These are phyloP conservation scores for Apophysomyces variabilis DNA, from an alignment of 371 early-diverging fungal genomes.

Conservation along the genomic window DNA sequence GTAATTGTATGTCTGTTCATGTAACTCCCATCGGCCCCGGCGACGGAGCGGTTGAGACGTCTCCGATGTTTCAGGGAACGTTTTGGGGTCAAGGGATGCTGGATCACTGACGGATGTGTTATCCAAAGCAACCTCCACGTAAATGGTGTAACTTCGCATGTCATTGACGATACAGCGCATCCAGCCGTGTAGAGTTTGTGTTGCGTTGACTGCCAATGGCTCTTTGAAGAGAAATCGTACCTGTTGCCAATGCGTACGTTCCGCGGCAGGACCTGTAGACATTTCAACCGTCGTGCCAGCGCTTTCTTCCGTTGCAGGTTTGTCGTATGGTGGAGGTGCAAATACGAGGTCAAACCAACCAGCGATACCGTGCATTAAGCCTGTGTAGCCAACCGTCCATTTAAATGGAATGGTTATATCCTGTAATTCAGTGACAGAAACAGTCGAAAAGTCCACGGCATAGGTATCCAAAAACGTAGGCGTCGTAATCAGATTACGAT, in stretches of 20 bases:
- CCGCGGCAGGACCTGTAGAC: conserved; percentile 86
- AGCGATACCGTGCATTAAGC: conserved; percentile 93
- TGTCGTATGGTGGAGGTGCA: conserved; percentile 47
- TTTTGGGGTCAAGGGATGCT: conserved; percentile 22
- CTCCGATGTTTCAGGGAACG: conserved; percentile 18
- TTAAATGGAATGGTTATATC: conserved; percentile 86
- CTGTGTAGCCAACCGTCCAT: conserved; percentile 88
- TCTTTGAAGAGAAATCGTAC: conserved; percentile 92
- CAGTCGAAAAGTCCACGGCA: conserved; percentile 84
- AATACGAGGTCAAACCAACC: conserved; percentile 97
- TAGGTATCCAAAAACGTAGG: conserved; percentile 54
- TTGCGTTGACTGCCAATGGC: conserved; percentile 94
- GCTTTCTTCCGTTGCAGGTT: conserved; percentile 16
- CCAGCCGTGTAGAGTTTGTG: conserved; percentile 83
- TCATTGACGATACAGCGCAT: conserved; percentile 88
- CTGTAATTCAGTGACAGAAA: conserved; percentile 74
- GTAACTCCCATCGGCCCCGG: conserved; percentile 84
- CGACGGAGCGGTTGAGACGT: conserved; percentile 49
- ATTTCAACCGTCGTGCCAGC: conserved; percentile 56
- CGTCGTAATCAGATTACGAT: conserved; percentile 77
- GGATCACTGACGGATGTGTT: conserved; percentile 29
- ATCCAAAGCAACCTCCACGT: conserved; percentile 64
- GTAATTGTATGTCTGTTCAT: conserved; percentile 93
- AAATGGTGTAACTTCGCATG: conserved; percentile 89
- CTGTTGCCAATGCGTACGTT: conserved; percentile 98